Evolutionary conservation across 2,329 filamentous ascomycete genomes (phyloP).

Genomic region (Beauveria rudraprayagi): DNA sequence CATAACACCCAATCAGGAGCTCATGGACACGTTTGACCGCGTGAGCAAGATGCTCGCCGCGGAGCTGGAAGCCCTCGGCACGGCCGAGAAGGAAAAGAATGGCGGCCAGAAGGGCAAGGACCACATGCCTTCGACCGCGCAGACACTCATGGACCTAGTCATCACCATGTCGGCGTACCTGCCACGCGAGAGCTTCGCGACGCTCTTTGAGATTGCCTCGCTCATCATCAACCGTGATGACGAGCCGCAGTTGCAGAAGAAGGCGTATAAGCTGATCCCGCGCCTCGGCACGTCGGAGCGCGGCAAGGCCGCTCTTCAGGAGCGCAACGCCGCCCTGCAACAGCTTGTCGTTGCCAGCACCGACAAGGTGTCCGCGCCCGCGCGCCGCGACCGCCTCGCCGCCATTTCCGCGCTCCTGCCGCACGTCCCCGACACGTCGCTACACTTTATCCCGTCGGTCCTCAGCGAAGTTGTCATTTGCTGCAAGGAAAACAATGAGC

Average conservation of each 20-base stretch:
- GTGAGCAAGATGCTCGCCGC: slow-evolving; percentile 77
- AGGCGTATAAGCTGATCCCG: slow-evolving; percentile 96
- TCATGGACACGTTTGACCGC: slow-evolving; percentile 80
- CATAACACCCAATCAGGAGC: slow-evolving; percentile 68
- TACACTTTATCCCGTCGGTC: slow-evolving; percentile 89
- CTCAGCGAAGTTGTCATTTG: slow-evolving; percentile 92
- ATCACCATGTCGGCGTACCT: slow-evolving; percentile 95
- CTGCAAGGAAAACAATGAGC: slow-evolving; percentile 96
- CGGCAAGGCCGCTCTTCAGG: slow-evolving; percentile 66
- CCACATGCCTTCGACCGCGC: slow-evolving; percentile 83
- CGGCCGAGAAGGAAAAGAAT: slow-evolving; percentile 53
- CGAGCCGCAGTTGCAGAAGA: slow-evolving; percentile 94
- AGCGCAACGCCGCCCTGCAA: slow-evolving; percentile 73
- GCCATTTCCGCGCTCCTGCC: slow-evolving; percentile 76
- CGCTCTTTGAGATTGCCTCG: slow-evolving; percentile 79
- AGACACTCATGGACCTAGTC: slow-evolving; percentile 93
- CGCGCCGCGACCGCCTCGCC: slow-evolving; percentile 75
- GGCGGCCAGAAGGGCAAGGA: slow-evolving; percentile 47
- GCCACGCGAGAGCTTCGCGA: slow-evolving; percentile 73
- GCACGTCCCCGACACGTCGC: slow-evolving; percentile 64
- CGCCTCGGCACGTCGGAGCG: slow-evolving; percentile 74
- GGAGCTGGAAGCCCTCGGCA: slow-evolving; percentile 49
- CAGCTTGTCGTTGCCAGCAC: slow-evolving; percentile 69
- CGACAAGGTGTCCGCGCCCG: slow-evolving; percentile 79
- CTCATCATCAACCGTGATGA: slow-evolving; percentile 72